phyloP scores from a whole-genome alignment of 2,329 filamentous ascomycete genomes.

The Chalara sp. region DNA sequence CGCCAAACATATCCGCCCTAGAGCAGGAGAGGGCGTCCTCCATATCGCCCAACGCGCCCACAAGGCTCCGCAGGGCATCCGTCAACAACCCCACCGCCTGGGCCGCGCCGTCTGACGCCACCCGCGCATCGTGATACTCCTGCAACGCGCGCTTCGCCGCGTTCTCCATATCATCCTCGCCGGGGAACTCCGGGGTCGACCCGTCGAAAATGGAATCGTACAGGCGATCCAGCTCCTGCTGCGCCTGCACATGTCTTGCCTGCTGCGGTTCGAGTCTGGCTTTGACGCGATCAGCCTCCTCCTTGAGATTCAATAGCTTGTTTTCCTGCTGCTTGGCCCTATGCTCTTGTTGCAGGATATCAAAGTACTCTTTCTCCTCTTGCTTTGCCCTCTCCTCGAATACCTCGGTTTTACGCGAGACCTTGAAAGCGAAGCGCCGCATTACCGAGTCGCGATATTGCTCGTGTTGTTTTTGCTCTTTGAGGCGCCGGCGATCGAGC shows the following conservation, averaged over 20 bases:
- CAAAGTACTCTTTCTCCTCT: constrained; percentile 47
- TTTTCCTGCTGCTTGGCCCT: constrained; percentile 32
- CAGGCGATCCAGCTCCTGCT: constrained; percentile 41
- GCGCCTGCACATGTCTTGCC: constrained; percentile 32
- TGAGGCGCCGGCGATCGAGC: constrained; percentile 7
- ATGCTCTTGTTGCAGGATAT: constrained; percentile 40
- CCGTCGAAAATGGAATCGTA: constrained; percentile 47
- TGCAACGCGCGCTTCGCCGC: constrained; percentile 27
- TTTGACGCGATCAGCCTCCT: constrained; percentile 31
- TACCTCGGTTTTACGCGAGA: constrained; percentile 39
- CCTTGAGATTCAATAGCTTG: constrained; percentile 23
- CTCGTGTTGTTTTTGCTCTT: constrained; percentile 44
- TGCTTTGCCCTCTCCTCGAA: constrained; percentile 40
- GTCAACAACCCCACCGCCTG: constrained; percentile 33
- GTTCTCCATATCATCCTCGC: constrained; percentile 41
- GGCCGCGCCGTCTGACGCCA: constrained; percentile 31
- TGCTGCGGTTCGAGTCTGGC: constrained; percentile 31
- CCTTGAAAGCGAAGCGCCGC: constrained; percentile 43
- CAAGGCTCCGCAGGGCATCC: constrained; percentile 32
- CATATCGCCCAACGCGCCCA: constrained; percentile 30
- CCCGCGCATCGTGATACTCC: constrained; percentile 32
- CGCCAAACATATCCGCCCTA: constrained; percentile 40
- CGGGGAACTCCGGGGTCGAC: constrained; percentile 42
- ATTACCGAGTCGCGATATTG: constrained; percentile 45
- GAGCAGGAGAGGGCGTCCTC: constrained; percentile 35